Percentiles rank a stretch among this genome's conserved stretches.
These are phyloP conservation scores for Scolecobasidium constrictum DNA, from an alignment of 2,329 filamentous ascomycete genomes.

Conservation along the genomic window DNA sequence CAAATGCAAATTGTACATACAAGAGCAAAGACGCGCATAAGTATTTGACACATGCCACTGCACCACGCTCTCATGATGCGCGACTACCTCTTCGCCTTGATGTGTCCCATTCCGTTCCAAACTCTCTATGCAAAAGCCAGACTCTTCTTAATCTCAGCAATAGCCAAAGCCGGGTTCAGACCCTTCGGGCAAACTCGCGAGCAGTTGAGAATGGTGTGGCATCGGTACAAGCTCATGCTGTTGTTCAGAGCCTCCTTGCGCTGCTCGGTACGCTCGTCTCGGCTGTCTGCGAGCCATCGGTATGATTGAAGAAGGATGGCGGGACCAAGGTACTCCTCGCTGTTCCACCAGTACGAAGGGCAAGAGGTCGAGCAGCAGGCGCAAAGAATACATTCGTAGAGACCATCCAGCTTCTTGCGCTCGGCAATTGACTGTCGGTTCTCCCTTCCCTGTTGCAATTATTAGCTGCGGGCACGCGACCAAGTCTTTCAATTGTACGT, in stretches of 20 bases:
- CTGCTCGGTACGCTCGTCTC: conserved; percentile 81
- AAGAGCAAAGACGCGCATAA: too few species aligned
- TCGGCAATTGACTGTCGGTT: conserved; percentile 85
- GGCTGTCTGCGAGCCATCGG: conserved; percentile 90
- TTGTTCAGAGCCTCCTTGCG: conserved; percentile 90
- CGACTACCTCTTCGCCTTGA: too few species aligned
- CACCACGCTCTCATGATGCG: too few species aligned
- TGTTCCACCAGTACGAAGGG: conserved; percentile 99
- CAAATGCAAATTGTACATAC: too few species aligned
- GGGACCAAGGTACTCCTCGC: conserved; percentile 94
- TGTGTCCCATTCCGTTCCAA: too few species aligned
- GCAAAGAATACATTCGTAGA: conserved; percentile 99
- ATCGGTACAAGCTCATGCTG: conserved; percentile 97
- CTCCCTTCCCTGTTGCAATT: conserved; percentile 62
- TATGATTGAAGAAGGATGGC: conserved; percentile 96
- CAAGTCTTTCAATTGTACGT: too few species aligned
- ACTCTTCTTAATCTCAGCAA: conserved; percentile 98
- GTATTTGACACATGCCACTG: too few species aligned
- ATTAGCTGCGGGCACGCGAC: too few species aligned
- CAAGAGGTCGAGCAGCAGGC: conserved; percentile 98
- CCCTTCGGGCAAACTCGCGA: conserved; percentile 97
- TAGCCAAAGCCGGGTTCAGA: conserved; percentile 86
- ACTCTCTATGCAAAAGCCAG: conserved; percentile 48
- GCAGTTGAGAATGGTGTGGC: conserved; percentile 99
- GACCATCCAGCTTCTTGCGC: conserved; percentile 90